Evolutionary conservation across 768 basidiomycete species (phyloP).

Genomic region (Agrocybe pediades): DNA sequence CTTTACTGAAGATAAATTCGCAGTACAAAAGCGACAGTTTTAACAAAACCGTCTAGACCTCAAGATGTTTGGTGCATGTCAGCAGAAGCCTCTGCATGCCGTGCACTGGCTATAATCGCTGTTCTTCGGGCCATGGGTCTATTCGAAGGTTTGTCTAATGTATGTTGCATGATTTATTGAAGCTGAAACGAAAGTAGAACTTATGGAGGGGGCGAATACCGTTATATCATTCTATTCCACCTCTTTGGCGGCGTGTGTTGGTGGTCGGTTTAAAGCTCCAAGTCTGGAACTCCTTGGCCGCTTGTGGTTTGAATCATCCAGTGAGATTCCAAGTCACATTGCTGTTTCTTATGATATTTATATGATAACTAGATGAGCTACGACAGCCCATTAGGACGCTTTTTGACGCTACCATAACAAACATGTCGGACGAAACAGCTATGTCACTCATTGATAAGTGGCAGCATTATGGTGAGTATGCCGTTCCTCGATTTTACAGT

Average conservation of each 20-base stretch:
- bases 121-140: conserved; percentile 73
- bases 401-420: conserved; percentile 74
- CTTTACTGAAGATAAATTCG: neutral
- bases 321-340: conserved; percentile 40
- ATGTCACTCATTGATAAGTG: conserved; percentile 57
- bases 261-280: conserved; percentile 62
- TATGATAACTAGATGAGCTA: conserved; percentile 56
- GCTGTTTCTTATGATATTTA: conserved; percentile 1
- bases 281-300: conserved; percentile 72
- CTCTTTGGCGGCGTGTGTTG: conserved; percentile 64
- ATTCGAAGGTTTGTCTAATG: conserved; percentile 57
- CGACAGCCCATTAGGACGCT: conserved; percentile 75
- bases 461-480: conserved; percentile 60
- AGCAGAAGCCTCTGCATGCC: conserved; percentile 63
- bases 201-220: conserved; percentile 67
- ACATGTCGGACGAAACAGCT: conserved; percentile 69
- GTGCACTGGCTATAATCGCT: conserved; percentile 66
- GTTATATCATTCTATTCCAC: conserved; percentile 82
- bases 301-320: conserved; percentile 74
- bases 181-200: conserved; percentile 46
- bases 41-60: conserved; percentile 39
- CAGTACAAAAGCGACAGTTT: conserved; percentile 41
- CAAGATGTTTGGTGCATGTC: conserved; percentile 75
- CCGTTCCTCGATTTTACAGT: no score
- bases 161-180: conserved; percentile 1